Evolutionary conservation across 306 rosid genomes (phyloP), one percentile per base, ranked within the genome.

Genomic region (Vigna radiata): DNA sequence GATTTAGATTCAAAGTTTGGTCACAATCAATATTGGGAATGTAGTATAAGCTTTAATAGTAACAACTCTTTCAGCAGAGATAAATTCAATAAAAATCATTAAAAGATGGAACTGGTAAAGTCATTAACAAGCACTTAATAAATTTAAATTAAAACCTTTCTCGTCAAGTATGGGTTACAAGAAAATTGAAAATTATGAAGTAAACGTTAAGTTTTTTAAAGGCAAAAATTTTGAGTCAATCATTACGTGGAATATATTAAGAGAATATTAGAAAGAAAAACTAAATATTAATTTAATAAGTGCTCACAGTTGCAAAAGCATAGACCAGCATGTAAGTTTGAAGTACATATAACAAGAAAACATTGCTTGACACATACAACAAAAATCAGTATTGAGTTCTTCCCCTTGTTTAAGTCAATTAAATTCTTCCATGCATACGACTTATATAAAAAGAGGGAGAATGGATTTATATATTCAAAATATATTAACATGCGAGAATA

Each of bases 21-120:
- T 76, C 47, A 66, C 62, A 60, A 54, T 52, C 61, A 69, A 61
- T 46, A 79, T 25, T 62, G 70, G 72, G 21, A 70, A 70, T 39
- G 68, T 4, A 33, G 37, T 8, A 63, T 65, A 54, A 33, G 64
- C 76, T 71, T 67, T 25, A 41, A 21, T 7, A 8, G 62, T 58
- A 21, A 47, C 6, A 69, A 80, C 19, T 21, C n/a, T 67, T 53
- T 54, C 17, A 17, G 19, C 75, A 59, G 80, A 48, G 50, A 68
- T 43, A 79, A 76, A 72, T 37, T 79, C 31, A 50, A 70, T 16
- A 11, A 64, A 75, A 31, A 62, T 69, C 67, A 73, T 58, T 7
- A 67, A 52, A 14, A 29, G 31, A 43, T 8, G 59, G 50, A 58
- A 76, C 15, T 31, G 29, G 46, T 27, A 21, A 47, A 83, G 37